phyloP scores from a whole-genome alignment of 139 green algal genomes.

The Chlorella sp. region DNA sequence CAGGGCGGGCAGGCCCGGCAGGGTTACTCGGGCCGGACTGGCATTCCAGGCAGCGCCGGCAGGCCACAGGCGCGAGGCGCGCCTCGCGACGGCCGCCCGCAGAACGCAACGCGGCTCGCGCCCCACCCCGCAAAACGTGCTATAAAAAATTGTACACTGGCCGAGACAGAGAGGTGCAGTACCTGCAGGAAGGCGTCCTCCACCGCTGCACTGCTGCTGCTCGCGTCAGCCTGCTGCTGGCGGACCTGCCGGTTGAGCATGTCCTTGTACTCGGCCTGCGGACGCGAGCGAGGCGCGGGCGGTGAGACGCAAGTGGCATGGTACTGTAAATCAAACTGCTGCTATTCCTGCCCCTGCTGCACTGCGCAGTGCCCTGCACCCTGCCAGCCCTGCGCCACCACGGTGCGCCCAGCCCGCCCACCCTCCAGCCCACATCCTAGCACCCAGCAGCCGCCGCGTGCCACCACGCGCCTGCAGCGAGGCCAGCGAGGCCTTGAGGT shows the following conservation, averaged over 20 bases:
- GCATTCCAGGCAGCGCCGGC: no score
- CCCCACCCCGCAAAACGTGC: neutral
- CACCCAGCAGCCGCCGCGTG: no score
- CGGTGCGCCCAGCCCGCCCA: neutral
- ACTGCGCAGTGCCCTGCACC: neutral
- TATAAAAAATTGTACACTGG: neutral
- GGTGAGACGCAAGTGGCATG: no score
- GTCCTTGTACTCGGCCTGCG: conserved; percentile 37
- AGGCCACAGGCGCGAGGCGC: no score
- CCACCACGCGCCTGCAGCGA: conserved; percentile 43
- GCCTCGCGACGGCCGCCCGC: no score
- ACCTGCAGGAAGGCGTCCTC: conserved; percentile 28
- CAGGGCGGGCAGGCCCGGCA: no score
- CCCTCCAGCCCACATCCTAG: neutral
- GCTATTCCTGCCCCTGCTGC: no score
- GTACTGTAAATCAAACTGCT: no score
- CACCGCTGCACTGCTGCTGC: conserved; percentile 7
- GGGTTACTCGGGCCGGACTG: no score
- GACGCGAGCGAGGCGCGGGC: neutral
- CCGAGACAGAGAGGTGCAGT: neutral
- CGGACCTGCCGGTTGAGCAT: conserved; percentile 24
- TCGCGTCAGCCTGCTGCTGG: neutral
- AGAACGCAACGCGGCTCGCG: neutral
- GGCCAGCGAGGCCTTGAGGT: conserved; percentile 43
- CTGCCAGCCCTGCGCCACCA: neutral